Evolutionary conservation across 306 rosid species (phyloP).

Genomic region (Calophaca sinica): DNA sequence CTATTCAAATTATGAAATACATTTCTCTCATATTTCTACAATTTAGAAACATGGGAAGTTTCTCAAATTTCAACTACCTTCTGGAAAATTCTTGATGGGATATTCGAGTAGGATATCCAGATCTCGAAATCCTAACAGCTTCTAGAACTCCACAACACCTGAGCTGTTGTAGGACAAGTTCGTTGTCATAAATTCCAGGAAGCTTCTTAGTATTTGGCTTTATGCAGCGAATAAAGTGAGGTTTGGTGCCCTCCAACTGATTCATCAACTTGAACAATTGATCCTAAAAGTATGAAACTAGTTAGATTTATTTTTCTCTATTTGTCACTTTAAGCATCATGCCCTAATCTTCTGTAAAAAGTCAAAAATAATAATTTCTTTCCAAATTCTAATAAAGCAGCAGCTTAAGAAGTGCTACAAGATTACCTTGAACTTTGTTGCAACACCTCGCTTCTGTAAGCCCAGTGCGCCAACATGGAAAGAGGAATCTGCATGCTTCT

Average conservation of each 20-base stretch:
- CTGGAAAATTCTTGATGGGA: slow-evolving; percentile 82
- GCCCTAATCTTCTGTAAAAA: slow-evolving; percentile 38
- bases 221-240: slow-evolving; percentile 91
- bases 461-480: slow-evolving; percentile 51
- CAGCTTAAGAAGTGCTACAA: slow-evolving; percentile 36
- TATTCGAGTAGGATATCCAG: slow-evolving; percentile 84
- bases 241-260: slow-evolving; percentile 76
- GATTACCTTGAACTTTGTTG: slow-evolving; percentile 77
- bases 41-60: slow-evolving; percentile 26
- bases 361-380: slow-evolving; percentile 7
- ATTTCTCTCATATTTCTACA: no score
- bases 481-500: slow-evolving; percentile 49
- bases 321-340: neutral
- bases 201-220: slow-evolving; percentile 80
- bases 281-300: slow-evolving; percentile 56
- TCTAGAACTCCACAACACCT: slow-evolving; percentile 72
- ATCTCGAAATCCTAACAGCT: slow-evolving; percentile 75
- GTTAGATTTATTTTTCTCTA: slow-evolving; percentile 42
- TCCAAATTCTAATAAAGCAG: slow-evolving; percentile 34
- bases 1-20: no score
- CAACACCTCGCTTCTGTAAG: slow-evolving; percentile 56
- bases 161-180: slow-evolving; percentile 81
- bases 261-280: slow-evolving; percentile 78
- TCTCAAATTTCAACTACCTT: slow-evolving; percentile 59
- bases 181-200: slow-evolving; percentile 72